A percentile compares a stretch with the other conserved stretches of the same genome.
These are phyloP conservation scores for Paramecium tetraurelia DNA, from an alignment of 73 alveolate genomes.

Conservation along the genomic window DNA sequence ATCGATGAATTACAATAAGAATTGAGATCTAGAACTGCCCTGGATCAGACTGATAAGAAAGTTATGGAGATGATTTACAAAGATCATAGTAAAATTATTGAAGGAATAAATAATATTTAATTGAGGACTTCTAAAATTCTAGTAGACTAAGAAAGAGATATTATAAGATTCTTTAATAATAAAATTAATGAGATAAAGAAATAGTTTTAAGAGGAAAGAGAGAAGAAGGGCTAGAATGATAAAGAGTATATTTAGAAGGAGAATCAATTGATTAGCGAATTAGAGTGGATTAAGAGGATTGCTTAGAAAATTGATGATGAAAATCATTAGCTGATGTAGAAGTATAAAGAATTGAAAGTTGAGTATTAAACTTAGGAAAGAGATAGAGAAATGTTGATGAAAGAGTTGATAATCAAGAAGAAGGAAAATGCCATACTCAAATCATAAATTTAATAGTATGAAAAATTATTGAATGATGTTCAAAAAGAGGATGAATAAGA, in stretches of 20 bases:
- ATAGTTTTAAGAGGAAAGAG: conserved; percentile 57
- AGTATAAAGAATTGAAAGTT: conserved; percentile 39
- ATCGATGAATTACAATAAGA: conserved; percentile 71
- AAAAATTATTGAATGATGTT: conserved; percentile 41
- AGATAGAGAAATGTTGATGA: conserved; percentile 60
- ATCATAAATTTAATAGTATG: conserved; percentile 34
- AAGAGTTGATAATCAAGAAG: conserved; percentile 50
- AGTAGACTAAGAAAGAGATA: conserved; percentile 60
- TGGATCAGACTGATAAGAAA: conserved; percentile 53
- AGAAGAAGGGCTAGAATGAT: conserved; percentile 56
- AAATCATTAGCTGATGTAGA: conserved; percentile 50
- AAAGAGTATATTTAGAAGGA: conserved; percentile 50
- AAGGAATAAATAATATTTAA: conserved; percentile 39
- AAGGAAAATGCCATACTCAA: conserved; percentile 57
- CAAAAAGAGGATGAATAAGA: conserved; percentile 49
- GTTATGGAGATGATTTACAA: conserved; percentile 42
- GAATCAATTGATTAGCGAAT: conserved; percentile 35
- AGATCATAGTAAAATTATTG: conserved; percentile 55
- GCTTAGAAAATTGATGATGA: conserved; percentile 61
- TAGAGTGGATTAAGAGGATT: conserved; percentile 57
- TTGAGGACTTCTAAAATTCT: conserved; percentile 53
- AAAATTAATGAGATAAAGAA: conserved; percentile 61
- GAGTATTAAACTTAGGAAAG: conserved; percentile 57
- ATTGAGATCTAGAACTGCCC: conserved; percentile 57
- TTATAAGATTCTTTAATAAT: conserved; percentile 59